Conservation (phyloP, 2,329 filamentous ascomycete genomes). For the Microcyclosporella mali region DNA sequence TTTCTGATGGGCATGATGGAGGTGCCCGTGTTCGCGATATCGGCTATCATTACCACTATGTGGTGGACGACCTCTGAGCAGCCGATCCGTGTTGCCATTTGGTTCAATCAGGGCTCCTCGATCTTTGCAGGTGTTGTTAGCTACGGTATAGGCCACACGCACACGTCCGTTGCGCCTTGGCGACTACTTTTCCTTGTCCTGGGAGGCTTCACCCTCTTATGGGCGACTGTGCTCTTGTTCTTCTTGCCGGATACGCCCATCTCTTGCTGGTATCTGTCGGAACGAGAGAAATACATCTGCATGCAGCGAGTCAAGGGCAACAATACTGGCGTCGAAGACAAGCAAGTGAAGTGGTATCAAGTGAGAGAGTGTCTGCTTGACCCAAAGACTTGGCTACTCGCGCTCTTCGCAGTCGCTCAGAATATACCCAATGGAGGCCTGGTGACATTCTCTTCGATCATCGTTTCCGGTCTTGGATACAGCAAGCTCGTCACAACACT, state of each 20-base stretch:
- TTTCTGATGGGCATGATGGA: conserved; percentile 19
- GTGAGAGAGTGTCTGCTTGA: conserved; percentile 51
- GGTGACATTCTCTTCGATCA: conserved; percentile 12
- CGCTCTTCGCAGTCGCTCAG: conserved; percentile 10
- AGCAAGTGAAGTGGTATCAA: conserved; percentile 42
- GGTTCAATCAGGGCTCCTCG: conserved; percentile 39
- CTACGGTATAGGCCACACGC: conserved; percentile 28
- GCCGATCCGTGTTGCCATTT: conserved; percentile 31
- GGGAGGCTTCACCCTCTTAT: conserved; percentile 25
- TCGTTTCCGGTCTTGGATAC: conserved; percentile 14
- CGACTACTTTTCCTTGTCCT: conserved; percentile 45
- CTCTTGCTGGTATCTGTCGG: conserved; percentile 8
- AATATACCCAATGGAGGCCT: conserved; percentile 18
- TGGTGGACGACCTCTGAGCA: conserved; percentile 21
- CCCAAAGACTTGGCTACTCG: conserved; percentile 48
- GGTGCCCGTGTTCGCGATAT: conserved; percentile 34
- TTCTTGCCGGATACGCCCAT: conserved; percentile 13
- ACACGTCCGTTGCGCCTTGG: conserved; percentile 11
- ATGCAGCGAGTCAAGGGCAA: conserved; percentile 8
- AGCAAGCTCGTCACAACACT: conserved; percentile 9
- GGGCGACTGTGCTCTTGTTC: conserved; percentile 7
- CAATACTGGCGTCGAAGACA: conserved; percentile 13
- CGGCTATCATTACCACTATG: conserved; percentile 40
- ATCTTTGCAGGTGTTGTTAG: conserved; percentile 29
- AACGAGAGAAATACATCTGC: conserved; percentile 10